phyloP scores from a whole-genome alignment of 1,284 basidiomycete species.

The Megacollybia platyphylla region DNA sequence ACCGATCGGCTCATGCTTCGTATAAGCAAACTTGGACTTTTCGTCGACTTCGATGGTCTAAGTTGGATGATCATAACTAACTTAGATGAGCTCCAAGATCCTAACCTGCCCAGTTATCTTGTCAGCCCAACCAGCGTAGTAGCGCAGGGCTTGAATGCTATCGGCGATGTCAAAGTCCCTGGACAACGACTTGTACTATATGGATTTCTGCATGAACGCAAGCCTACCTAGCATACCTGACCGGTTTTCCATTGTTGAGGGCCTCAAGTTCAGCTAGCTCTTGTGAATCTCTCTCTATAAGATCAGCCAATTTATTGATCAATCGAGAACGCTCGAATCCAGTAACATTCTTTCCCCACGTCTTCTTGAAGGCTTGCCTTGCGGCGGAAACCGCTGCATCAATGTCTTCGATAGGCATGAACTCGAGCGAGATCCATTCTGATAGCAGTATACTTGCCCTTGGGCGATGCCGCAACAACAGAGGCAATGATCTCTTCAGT shows the following conservation, averaged over 20 bases:
- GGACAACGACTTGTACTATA: constrained; percentile 9
- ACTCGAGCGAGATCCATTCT: constrained; percentile 2
- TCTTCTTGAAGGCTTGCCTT: constrained; percentile 73
- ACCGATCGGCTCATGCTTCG: constrained; percentile 87
- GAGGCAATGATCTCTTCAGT: constrained; percentile 62
- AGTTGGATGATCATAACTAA: background rate
- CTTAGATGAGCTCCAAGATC: constrained; percentile 5
- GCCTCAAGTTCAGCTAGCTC: constrained; percentile 69
- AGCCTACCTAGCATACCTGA: constrained; percentile 53
- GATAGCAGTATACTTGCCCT: background rate
- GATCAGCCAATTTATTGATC: constrained; percentile 80
- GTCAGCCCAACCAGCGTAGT: constrained; percentile 51
- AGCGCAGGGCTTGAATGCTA: constrained; percentile 69
- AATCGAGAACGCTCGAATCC: constrained; percentile 72
- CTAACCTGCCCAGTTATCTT: constrained; percentile 57
- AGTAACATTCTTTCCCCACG: constrained; percentile 84
- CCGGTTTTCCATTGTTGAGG: constrained; percentile 79
- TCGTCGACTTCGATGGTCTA: constrained; percentile 76
- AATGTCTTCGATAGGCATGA: constrained; percentile 68
- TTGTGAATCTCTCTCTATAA: constrained; percentile 79
- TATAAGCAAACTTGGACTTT: constrained; percentile 73
- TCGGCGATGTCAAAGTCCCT: constrained; percentile 83
- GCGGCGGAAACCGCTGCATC: constrained; percentile 78
- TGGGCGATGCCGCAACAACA: constrained; percentile 47
- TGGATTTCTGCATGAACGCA: background rate